Conservation (phyloP, 2,329 filamentous ascomycete species). For the Pseudogymnoascus sp. region DNA sequence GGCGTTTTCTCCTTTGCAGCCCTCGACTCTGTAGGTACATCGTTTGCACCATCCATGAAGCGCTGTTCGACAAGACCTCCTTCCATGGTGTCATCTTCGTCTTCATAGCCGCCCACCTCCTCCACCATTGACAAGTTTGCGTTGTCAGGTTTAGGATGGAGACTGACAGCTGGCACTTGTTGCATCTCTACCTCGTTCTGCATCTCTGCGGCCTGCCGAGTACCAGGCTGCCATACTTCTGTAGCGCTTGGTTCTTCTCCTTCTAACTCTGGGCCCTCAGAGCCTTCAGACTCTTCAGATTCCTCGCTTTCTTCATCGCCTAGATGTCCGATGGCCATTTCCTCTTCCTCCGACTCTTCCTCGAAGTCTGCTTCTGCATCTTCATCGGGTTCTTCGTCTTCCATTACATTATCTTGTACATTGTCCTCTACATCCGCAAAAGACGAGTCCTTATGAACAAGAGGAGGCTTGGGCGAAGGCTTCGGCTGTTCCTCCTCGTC, state of each 20-base stretch:
- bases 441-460: background rate
- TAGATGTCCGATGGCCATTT: slow-evolving; percentile 10
- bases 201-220: background rate
- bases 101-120: background rate
- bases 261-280: background rate
- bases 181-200: background rate
- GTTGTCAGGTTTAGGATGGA: background rate
- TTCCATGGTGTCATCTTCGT: slow-evolving; percentile 6
- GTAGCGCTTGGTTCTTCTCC: background rate
- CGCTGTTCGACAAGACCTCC: background rate
- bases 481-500: slow-evolving; percentile 23
- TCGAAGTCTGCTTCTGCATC: background rate
- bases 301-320: slow-evolving; percentile 12
- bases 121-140: background rate
- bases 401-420: slow-evolving; percentile 1
- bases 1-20: background rate
- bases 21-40: slow-evolving; percentile 11
- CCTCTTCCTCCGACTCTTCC: slow-evolving; percentile 2
- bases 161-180: background rate
- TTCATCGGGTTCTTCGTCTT: slow-evolving; percentile 1
- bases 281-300: slow-evolving; percentile 3
- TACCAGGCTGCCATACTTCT: background rate
- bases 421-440: background rate
- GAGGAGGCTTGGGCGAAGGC: background rate
- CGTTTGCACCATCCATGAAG: slow-evolving; percentile 20